These are phyloP conservation scores for Apiospora saccharicola DNA, from an alignment of 2,329 filamentous ascomycete species.

Conservation along the genomic window DNA sequence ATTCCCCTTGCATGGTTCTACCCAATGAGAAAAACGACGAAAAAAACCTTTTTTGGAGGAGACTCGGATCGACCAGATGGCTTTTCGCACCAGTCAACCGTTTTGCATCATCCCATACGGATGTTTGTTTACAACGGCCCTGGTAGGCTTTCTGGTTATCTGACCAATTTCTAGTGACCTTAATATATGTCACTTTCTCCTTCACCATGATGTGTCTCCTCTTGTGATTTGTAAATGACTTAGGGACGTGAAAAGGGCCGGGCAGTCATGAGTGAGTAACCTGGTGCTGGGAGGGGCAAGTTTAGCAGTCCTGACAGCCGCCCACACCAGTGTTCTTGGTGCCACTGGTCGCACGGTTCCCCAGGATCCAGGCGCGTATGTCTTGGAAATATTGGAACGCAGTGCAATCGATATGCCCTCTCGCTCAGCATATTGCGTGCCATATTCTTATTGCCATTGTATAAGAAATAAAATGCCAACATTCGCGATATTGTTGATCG, in stretches of 20 bases:
- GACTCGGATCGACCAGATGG: slow-evolving; percentile 36
- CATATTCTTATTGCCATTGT: too few species aligned
- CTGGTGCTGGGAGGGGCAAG: too few species aligned
- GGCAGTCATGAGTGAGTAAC: too few species aligned
- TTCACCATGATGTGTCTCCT: slow-evolving; percentile 26
- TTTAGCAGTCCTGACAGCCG: too few species aligned
- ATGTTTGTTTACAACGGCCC: slow-evolving; percentile 27
- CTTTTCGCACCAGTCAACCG: slow-evolving; percentile 35
- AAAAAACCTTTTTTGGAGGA: slow-evolving; percentile 33
- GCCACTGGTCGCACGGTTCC: too few species aligned
- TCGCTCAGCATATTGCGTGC: too few species aligned
- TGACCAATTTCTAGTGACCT: slow-evolving; percentile 36
- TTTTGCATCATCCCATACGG: not conserved
- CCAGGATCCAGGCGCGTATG: too few species aligned
- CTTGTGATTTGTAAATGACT: not conserved
- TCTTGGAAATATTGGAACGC: too few species aligned
- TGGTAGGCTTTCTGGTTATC: slow-evolving; percentile 40
- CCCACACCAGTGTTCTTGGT: too few species aligned
- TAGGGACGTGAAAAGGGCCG: not conserved
- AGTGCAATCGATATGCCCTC: too few species aligned
- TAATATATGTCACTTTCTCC: slow-evolving; percentile 34
- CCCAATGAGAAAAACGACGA: slow-evolving; percentile 31
- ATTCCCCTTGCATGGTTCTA: slow-evolving; percentile 22
- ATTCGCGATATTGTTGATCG: too few species aligned
- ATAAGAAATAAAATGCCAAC: too few species aligned